Base-by-base conservation (phyloP, 805 yeast species). In the Dipodascus albidus region DNA sequence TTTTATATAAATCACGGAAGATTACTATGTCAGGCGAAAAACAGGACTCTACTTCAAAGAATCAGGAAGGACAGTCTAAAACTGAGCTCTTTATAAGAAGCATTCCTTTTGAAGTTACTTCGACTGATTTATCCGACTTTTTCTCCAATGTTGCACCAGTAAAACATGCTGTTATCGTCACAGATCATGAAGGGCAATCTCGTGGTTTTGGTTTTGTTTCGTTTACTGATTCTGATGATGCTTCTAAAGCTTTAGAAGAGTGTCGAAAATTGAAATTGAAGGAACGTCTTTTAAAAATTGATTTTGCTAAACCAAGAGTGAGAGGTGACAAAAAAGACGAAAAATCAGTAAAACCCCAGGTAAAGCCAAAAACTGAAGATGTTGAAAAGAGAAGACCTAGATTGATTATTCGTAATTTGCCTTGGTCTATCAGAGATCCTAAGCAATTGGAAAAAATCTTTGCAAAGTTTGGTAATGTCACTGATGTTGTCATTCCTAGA, bases 171-270 rank as follows among this genome's bases (percentile, higher is more conserved):
- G 90, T 89, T 48, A 78, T 93, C 47, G 98, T 93, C 17, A 84
- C 75, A 42, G 96, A 90, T 64, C 73, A 74, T 9, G 80, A 83
- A 35, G 68, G 70, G 3, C 76, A 83, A 48, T 87, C 96, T 2
- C 78, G 90, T 66, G 98, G 99, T 1, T 93, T 90, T 69, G 99
- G 99, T 2, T 93, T 93, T 68, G 99, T 89, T 15, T 83, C 95
- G 38, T 93, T 93, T 67, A 80, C 86, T 1, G 69, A 78, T 50
- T 89, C 87, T 58, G 96, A 88, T 50, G 99, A 93, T 64, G 86
- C 96, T 0, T 66, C 77, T 44, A 71, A 77, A 49, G 97, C 97
- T 0, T 72, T 90, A 57, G 79, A 75, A 20, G 78, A 80, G 58
- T 73, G 91, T 15, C 81, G 82, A 65, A 83, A 76, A 63, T 62